Evolutionary conservation across 2,329 filamentous ascomycete genomes (phyloP), one percentile per base, ranked within the genome.

Genomic region (Pseudonectria buxi): DNA sequence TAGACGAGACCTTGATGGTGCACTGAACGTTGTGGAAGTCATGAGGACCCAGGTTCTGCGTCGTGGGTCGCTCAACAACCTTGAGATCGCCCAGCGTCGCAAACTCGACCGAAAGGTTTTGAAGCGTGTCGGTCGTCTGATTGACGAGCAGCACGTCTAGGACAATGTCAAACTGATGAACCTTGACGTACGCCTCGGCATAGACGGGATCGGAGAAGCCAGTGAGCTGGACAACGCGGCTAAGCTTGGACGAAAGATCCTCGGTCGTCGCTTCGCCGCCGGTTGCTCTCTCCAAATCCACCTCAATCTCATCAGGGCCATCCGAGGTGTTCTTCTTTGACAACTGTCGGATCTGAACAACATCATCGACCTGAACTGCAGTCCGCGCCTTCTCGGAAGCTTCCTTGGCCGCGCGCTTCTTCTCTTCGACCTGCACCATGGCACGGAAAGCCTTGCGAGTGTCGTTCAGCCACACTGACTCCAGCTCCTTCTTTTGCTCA

Each of bases 11-110:
- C 69, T 96, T 96, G 72, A 98, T 94, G 10, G 92, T 98, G 57
- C 89, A 90, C 63, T 98, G 92, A 24, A 98, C 88, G 56, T 96
- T 96, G 67, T 94, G 80, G 72, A 98, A 98, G 62, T 95, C 92
- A 57, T 95, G 88, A 1, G 88, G 87, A 2, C 83, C 88, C 10
- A 98, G 76, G 56, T 95, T 98, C 62, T 96, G 92, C 5, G 92
- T 96, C 3, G 88, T 94, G 28, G 92, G 92, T 44, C 89, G 78
- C 67, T 98, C 92, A 15, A 98, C 90, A 24, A 98, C 92, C 68
- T 98, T 98, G 43, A 98, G 76, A 58, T 98, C 92, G 43, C 92
- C 92, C 1, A 98, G 74, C 1, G 92, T 98, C n/a, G 92, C 92
- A 57, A 98, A 98, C 61, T 98, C 92, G 14, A 98, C 90, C 0